phyloP scores from a whole-genome alignment of 495 filamentous ascomycete genomes.

The Amniculicola lignicola region DNA sequence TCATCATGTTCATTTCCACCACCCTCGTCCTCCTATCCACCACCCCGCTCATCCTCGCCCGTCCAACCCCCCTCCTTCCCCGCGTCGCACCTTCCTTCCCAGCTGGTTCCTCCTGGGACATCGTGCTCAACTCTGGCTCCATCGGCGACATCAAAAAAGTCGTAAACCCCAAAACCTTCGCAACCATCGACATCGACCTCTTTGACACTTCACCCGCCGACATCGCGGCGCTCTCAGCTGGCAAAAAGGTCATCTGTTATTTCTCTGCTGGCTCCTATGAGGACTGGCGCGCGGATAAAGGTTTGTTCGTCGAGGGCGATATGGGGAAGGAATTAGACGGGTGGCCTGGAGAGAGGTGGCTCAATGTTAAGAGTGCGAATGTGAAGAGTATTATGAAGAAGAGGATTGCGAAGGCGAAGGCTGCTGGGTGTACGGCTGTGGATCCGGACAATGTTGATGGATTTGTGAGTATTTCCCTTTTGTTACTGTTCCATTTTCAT shows the following conservation, averaged over 20 bases:
- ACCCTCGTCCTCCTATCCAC: constrained; percentile 12
- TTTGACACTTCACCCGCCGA: constrained; percentile 50
- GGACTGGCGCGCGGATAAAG: constrained; percentile 55
- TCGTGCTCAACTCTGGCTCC: constrained; percentile 45
- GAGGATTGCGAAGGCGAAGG: constrained; percentile 55
- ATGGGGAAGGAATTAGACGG: constrained; percentile 55
- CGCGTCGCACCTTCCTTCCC: constrained; percentile 25
- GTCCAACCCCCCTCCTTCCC: neutral
- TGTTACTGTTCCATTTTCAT: neutral
- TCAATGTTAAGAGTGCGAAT: constrained; percentile 55
- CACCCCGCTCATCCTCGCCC: constrained; percentile 7
- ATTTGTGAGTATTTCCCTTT: constrained; percentile 43
- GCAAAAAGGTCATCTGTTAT: constrained; percentile 67
- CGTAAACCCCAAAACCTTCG: constrained; percentile 35
- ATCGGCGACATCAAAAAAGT: constrained; percentile 39
- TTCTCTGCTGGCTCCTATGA: constrained; percentile 70
- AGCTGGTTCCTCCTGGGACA: constrained; percentile 34
- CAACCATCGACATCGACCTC: constrained; percentile 62
- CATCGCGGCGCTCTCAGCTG: constrained; percentile 49
- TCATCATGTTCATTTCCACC: constrained; percentile 9
- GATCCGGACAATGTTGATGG: constrained; percentile 75
- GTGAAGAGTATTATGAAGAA: constrained; percentile 61
- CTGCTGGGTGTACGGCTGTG: constrained; percentile 66
- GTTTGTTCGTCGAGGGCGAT: constrained; percentile 51
- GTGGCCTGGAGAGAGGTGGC: constrained; percentile 68